Evolutionary conservation across 371 early-diverging fungal genomes (phyloP).

Genomic region (Circinella umbellata): DNA sequence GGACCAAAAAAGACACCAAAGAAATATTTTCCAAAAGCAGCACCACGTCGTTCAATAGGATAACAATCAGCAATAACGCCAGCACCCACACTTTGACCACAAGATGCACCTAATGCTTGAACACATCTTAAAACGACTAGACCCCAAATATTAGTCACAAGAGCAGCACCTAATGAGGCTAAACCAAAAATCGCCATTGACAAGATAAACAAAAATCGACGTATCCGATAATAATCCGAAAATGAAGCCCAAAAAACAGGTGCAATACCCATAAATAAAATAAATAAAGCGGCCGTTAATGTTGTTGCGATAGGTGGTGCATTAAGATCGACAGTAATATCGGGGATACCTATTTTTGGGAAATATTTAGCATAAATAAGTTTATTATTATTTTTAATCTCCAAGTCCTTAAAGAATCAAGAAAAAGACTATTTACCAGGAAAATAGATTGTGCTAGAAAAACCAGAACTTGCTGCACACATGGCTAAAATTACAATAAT

Average conservation of each 20-base stretch:
- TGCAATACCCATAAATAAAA: conserved; percentile 63
- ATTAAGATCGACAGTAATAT: conserved; percentile 39
- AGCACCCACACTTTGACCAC: conserved; percentile 48
- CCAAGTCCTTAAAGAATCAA: no score
- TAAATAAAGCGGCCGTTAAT: conserved; percentile 57
- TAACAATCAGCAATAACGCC: conserved; percentile 30
- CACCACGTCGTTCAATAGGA: conserved; percentile 33
- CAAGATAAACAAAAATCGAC: conserved; percentile 58
- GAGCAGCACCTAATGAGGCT: conserved; percentile 72
- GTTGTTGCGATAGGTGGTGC: conserved; percentile 57
- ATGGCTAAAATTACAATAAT: conserved; percentile 28
- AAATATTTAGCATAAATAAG: neutral
- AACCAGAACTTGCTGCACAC: conserved; percentile 29
- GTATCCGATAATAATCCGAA: conserved; percentile 34
- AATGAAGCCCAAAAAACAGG: conserved; percentile 66
- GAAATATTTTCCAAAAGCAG: conserved; percentile 52
- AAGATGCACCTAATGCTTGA: conserved; percentile 72
- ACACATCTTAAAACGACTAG: conserved; percentile 71
- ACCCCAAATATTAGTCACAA: conserved; percentile 59
- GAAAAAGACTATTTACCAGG: conserved; percentile 18
- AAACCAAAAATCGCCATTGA: conserved; percentile 62
- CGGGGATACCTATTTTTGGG: conserved; percentile 6
- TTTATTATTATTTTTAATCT: neutral
- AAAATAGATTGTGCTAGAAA: conserved; percentile 35
- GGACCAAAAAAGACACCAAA: conserved; percentile 62